Evolutionary conservation across 2,329 filamentous ascomycete genomes (phyloP), one percentile per base, ranked within the genome.

Genomic region (Fusarium ambrosium): DNA sequence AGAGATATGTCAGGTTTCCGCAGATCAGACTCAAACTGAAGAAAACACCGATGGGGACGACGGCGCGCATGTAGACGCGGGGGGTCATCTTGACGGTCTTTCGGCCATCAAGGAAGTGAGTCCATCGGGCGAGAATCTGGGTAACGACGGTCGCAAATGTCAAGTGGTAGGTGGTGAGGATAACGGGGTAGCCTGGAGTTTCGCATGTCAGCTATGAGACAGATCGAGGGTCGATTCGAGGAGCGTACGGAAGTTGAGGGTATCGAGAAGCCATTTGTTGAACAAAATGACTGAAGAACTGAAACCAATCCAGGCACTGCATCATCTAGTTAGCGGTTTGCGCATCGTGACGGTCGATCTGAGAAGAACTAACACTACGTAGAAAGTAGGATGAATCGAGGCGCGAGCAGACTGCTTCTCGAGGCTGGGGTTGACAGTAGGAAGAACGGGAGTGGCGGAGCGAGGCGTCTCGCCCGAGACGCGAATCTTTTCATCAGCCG

Each of bases 41-140:
- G 87, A 98, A 97, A 82, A 98, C 85, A 77, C 96, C 96, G 80
- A 98, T 98, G 66, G 96, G 96, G 41, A 98, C 92, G 78, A 98
- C 98, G 53, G 95, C 95, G 78, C 95, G 93, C 70, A 98, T 87
- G 84, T 98, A 98, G 80, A 98, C 92, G 75, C 93, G 93, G 78
- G 95, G 94, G 32, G 94, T 98, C 96, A 99, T 98, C 87, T 97
- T 97, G 70, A 98, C 95, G 51, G 93, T 94, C 87, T 98, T 98
- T 80, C 97, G 92, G 78, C 95, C 95, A 86, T 99, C 97, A 74
- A 99, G 93, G 64, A 97, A 87, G 43, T 88, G 93, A 48, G 96
- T 98, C 82, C 94, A 97, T 80, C 94, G 93, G 61, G 97, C 95
- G 83, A 99, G 91, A 78, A 98, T 81, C 85, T 98, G 97, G 76